Base-by-base conservation (phyloP, 2,329 filamentous ascomycete species). In the Camillea tinctor region DNA sequence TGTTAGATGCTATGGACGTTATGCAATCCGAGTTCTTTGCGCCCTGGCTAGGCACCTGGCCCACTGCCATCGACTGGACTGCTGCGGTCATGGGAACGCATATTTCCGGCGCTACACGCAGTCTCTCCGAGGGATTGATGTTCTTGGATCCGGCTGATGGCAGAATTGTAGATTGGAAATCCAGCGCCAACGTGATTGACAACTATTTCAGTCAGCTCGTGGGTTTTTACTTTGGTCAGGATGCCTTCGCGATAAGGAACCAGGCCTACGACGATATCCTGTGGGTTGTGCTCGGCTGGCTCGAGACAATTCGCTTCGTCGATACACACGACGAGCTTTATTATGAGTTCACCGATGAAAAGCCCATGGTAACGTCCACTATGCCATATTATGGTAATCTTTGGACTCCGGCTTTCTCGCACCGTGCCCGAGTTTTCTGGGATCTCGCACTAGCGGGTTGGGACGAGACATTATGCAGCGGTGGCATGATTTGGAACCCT, bases 231-330 rank as follows among this genome's bases (percentile, higher is more conserved):
- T 96, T 94, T 72, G 92, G 91, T 20, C 92, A 98, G 73, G 87
- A 97, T 73, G 84, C 88, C 4, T 87, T 93, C 64, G 81, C 84
- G 24, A 83, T 97, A 54, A 84, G 91, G 51, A 85, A 87, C 59
- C 74, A 87, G 79, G 94, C 94, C 0, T 96, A 89, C 72, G 94
- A 97, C 71, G 94, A 98, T 73, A 96, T 97, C 78, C 84, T 97
- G 2, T 98, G 94, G 94, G 92, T 97, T 1, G 92, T 96, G 2
- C 81, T 98, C 44, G 92, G 90, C 63, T 97, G 94, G 93, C 79
- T 97, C 56, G 92, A 97, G 72, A 86, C 85, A 54, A 84, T 93
- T 64, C 88, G 90, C 66, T 93, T 96, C 71, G 85, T 94, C 55
- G 78, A 86, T 30, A 77, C 83, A n/a, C 92, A 96, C 71, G 86